Base-by-base conservation (phyloP, 257 asterid genomes). In the Phtheirospermum japonicum region DNA sequence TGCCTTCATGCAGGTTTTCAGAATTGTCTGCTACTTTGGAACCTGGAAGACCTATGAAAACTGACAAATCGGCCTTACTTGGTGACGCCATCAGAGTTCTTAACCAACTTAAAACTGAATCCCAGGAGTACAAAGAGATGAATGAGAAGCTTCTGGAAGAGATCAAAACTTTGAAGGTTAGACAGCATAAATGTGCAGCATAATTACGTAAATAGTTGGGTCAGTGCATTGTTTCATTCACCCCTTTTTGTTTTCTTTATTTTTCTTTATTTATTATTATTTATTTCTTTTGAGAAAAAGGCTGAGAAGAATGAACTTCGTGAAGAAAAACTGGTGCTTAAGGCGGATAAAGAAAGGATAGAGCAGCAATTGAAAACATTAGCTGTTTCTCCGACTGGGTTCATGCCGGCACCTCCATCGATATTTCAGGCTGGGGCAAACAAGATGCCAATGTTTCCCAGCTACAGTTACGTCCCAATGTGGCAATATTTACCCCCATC, bases 271-370 rank as follows among this genome's bases (percentile, higher is more conserved):
- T n/a, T n/a, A n/a, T n/a, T n/a, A n/a, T n/a, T n/a, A n/a, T n/a
- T n/a, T n/a, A n/a, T n/a, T n/a, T n/a, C n/a, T 45, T 11, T 0
- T 60, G 36, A 34, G 28, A 61, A 62, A 75, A 65, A 90, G 97
- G 85, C 79, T 0, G 97, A 90, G 67, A 87, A 87, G 78, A 80
- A 85, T 20, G 96, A 87, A 66, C 95, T 90, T 31, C 90, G 95
- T 26, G 95, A 83, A 71, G 93, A 90, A 93, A 87, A 85, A 76
- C 71, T 74, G 54, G 71, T 72, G 70, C 85, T 90, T 8, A 85
- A 82, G 78, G 76, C 86, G 9, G 95, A 87, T 28, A 87, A 83
- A 71, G 95, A 87, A 64, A 82, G 76, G 77, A 79, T 83, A 37
- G 96, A 90, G 79, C 95, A 82, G 61, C 94, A 90, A 59, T 28